Conservation (phyloP, 78 protist genomes). For the Dictyostelium brefeldianum region DNA sequence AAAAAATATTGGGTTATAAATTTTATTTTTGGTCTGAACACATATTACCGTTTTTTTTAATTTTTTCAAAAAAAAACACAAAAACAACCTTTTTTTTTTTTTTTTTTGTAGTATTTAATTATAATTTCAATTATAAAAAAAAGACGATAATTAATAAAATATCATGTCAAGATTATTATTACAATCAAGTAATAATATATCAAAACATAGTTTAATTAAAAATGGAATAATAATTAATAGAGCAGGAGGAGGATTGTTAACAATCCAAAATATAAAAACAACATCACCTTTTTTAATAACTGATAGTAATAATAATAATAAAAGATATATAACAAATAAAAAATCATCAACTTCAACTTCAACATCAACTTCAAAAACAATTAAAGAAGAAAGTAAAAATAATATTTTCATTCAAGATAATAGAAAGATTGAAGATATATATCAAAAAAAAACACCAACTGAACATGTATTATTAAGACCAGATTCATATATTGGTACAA, state of each 20-base stretch:
- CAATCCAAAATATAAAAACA: background rate
- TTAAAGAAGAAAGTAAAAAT: background rate
- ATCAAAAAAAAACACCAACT: slow-evolving; percentile 92
- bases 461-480: slow-evolving; percentile 98
- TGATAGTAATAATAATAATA: background rate
- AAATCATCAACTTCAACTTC: background rate
- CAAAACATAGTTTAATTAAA: background rate
- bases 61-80: no score
- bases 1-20: no score
- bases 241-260: background rate
- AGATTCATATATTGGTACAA: slow-evolving; percentile 98
- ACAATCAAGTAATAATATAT: background rate
- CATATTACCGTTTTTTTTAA: no score
- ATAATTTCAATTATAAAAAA: no score
- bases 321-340: background rate
- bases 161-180: slow-evolving; percentile 10
- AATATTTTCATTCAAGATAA: background rate
- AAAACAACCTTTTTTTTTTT: no score
- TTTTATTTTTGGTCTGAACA: no score
- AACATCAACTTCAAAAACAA: background rate
- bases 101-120: no score
- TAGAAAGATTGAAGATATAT: slow-evolving; percentile 86
- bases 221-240: background rate
- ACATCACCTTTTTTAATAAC: background rate
- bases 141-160: no score